These are phyloP conservation scores for Fusarium sp. DNA, from an alignment of 2,329 filamentous ascomycete species.

Conservation along the genomic window DNA sequence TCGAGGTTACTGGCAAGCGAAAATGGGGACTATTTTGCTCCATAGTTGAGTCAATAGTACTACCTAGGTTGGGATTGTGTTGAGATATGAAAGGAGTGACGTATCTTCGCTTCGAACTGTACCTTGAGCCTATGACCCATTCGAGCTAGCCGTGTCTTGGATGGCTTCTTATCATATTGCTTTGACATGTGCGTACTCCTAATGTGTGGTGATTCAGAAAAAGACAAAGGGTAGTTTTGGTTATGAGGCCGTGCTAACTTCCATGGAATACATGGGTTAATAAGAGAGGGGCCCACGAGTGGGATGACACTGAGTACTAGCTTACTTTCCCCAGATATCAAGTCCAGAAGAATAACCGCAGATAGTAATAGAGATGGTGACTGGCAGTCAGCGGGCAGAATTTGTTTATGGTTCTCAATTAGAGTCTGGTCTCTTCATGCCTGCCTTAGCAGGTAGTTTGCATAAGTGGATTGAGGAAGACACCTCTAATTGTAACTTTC, in stretches of 20 bases:
- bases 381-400: neutral
- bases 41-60: neutral
- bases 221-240: neutral
- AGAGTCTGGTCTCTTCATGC: neutral
- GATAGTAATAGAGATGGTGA: neutral
- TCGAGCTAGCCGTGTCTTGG: neutral
- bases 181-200: neutral
- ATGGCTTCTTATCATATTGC: neutral
- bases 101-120: neutral
- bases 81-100: neutral
- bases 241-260: neutral
- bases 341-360: neutral
- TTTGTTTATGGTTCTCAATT: neutral
- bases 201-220: neutral
- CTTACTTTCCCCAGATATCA: neutral
- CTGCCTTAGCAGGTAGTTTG: neutral
- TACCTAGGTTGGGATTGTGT: neutral
- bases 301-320: neutral
- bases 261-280: neutral
- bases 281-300: neutral
- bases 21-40: neutral
- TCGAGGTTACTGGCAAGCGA: neutral
- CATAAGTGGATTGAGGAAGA: neutral
- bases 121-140: neutral
- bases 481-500: neutral